Evolutionary conservation across 2,329 filamentous ascomycete genomes (phyloP), one percentile per base, ranked within the genome.

Genomic region (Ascochyta rabiei): DNA sequence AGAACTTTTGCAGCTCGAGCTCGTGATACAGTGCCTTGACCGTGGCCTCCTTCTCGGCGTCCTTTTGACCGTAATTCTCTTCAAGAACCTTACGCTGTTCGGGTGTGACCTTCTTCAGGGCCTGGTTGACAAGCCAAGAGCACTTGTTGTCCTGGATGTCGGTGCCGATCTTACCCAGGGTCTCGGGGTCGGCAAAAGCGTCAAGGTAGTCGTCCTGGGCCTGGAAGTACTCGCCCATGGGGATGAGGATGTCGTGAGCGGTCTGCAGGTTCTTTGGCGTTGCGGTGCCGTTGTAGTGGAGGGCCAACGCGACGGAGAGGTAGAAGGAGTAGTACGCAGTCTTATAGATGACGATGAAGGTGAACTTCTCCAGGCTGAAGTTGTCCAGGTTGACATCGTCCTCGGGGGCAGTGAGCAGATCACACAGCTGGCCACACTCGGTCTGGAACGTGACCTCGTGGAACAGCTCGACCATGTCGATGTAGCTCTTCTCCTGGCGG

Each of bases 91-190:
- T 84, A 72, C 92, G 87, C 84, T 99, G 95, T 75, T 93, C 91
- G 1, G 91, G 87, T 2, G 84, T 93, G 62, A 86, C 89, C 59
- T 89, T 84, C 75, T 87, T 84, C 56, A 99, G 83, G 41, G 95
- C 95, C 79, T 96, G 89, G 84, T 99, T 99, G 78, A 99, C 85
- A 56, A 99, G 82, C 95, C 95, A 99, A 37, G 91, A 96, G 84
- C 95, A 99, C 85, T 99, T 99, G 86, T 99, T 99, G 81, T 99
- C 95, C 83, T 93, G 88, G 77, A 99, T 99, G 73, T 99, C 95
- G 57, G 95, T 99, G 64, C 95, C 95, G 63, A 98, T 96, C 86
- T 99, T 99, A 77, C 95, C 95, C 75, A 99, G 95, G 71, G 92
- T 86, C 70, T 91, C 86, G 34, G 95, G 92, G 67, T 93, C 88